These are phyloP conservation scores for Pseudogymnoascus destructans DNA, from an alignment of 2,329 filamentous ascomycete genomes.

Conservation along the genomic window DNA sequence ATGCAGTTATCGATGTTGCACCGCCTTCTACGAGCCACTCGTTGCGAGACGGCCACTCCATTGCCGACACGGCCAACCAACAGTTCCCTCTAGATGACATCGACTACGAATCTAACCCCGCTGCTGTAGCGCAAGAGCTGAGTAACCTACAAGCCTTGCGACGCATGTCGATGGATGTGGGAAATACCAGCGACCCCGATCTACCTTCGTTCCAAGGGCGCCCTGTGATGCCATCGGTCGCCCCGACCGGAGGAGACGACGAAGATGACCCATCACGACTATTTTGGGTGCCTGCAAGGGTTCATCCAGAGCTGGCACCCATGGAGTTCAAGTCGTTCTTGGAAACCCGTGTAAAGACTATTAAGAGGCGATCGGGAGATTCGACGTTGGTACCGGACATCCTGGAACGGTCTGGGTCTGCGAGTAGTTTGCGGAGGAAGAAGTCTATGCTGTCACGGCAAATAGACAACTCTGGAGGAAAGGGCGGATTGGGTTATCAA, in stretches of 20 bases:
- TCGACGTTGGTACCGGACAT: constrained; percentile 41
- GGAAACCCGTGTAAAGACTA: constrained; percentile 82
- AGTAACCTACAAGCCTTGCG: constrained; percentile 61
- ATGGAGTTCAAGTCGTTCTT: constrained; percentile 95
- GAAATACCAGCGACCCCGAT: constrained; percentile 53
- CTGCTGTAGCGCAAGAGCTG: constrained; percentile 58
- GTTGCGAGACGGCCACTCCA: constrained; percentile 29
- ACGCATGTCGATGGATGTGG: constrained; percentile 66
- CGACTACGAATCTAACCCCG: constrained; percentile 61
- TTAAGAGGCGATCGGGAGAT: constrained; percentile 73
- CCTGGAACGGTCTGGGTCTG: constrained; percentile 40
- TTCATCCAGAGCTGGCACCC: constrained; percentile 89
- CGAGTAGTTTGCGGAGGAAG: constrained; percentile 60
- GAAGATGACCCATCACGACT: constrained; percentile 80
- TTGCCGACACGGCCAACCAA: constrained; percentile 40
- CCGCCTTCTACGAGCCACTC: constrained; percentile 29
- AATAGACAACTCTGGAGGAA: constrained; percentile 58
- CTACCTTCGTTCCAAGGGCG: constrained; percentile 57
- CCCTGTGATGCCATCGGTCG: constrained; percentile 54
- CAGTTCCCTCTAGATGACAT: constrained; percentile 58
- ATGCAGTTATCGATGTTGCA: constrained; percentile 20
- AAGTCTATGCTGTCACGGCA: constrained; percentile 94
- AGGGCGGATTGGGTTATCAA: constrained; percentile 50
- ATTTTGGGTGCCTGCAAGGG: constrained; percentile 88
- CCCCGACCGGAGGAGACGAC: constrained; percentile 60